Conservation (phyloP, 345 rosid species). For the Rhodamnia argentea region DNA sequence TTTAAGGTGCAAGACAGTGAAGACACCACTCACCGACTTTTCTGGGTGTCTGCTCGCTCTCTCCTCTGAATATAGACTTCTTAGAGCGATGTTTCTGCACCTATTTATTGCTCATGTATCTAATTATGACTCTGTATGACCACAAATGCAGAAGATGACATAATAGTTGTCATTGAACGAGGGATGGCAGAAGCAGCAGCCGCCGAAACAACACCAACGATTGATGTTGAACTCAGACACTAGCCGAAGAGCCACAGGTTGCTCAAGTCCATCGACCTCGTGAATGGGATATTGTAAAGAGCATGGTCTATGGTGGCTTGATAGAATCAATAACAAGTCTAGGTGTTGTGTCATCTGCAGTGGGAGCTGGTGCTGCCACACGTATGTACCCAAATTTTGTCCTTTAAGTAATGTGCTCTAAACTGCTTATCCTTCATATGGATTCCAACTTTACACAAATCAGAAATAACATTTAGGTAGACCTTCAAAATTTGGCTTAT, state of each 20-base stretch:
- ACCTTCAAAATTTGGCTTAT: background rate
- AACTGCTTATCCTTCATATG: background rate
- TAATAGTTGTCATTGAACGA: slow-evolving; percentile 5
- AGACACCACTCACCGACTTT: background rate
- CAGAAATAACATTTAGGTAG: background rate
- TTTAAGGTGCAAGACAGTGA: background rate
- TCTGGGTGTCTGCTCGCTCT: background rate
- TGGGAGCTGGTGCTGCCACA: slow-evolving; percentile 60
- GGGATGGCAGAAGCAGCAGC: background rate
- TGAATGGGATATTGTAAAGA: slow-evolving; percentile 52
- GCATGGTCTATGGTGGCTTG: slow-evolving; percentile 87
- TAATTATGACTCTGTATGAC: background rate
- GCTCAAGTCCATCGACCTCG: slow-evolving; percentile 10
- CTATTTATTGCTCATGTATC: background rate
- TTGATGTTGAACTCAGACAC: background rate
- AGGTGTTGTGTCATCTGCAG: slow-evolving; percentile 80
- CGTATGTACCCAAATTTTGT: slow-evolving; percentile 34
- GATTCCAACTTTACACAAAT: background rate
- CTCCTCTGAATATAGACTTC: background rate
- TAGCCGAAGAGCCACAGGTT: slow-evolving; percentile 1
- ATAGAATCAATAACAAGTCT: slow-evolving; percentile 69
- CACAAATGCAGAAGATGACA: slow-evolving; percentile 15
- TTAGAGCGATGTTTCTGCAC: background rate
- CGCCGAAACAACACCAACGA: background rate
- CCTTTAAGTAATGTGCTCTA: background rate